Conservation (phyloP, 139 green algal species). For the Chlamydomonas sp. region DNA sequence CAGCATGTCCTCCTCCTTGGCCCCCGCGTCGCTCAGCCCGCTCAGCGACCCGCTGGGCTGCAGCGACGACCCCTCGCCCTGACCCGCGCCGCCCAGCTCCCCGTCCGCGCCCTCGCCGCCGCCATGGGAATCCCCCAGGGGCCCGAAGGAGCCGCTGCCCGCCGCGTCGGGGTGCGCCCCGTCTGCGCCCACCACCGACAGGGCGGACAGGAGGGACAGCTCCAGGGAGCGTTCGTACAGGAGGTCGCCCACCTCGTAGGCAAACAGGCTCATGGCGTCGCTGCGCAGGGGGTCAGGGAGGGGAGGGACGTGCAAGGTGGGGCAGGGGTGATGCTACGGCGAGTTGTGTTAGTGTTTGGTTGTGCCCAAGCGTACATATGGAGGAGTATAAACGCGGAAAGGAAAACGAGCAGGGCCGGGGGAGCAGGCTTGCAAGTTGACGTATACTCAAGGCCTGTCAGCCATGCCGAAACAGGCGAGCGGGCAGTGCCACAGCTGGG, state of each 20-base stretch:
- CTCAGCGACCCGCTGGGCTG: constrained; percentile 2
- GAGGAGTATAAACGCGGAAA: neutral
- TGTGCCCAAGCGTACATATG: neutral
- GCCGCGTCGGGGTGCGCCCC: constrained; percentile 16
- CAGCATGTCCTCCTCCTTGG: constrained; percentile 30
- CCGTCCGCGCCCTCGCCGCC: neutral
- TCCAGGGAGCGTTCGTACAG: constrained; percentile 63
- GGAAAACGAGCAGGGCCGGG: neutral
- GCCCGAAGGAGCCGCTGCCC: neutral
- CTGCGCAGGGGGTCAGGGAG: neutral
- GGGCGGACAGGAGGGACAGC: constrained; percentile 66
- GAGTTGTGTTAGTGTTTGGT: neutral
- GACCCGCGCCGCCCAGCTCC: neutral
- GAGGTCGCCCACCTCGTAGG: constrained; percentile 64
- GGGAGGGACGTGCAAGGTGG: neutral
- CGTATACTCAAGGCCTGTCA: too few species aligned
- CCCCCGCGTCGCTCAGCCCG: neutral
- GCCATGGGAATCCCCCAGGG: neutral
- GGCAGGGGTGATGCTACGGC: too few species aligned
- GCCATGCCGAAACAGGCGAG: too few species aligned
- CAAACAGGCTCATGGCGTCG: constrained; percentile 66
- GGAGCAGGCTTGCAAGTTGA: neutral
- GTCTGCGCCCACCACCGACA: constrained; percentile 49
- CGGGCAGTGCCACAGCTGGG: too few species aligned
- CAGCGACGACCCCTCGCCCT: neutral